A percentile compares a stretch with the other conserved stretches of the same genome.
Evolutionary conservation across 257 asterid species (phyloP).

Genomic region (Solanum stenotomum): DNA sequence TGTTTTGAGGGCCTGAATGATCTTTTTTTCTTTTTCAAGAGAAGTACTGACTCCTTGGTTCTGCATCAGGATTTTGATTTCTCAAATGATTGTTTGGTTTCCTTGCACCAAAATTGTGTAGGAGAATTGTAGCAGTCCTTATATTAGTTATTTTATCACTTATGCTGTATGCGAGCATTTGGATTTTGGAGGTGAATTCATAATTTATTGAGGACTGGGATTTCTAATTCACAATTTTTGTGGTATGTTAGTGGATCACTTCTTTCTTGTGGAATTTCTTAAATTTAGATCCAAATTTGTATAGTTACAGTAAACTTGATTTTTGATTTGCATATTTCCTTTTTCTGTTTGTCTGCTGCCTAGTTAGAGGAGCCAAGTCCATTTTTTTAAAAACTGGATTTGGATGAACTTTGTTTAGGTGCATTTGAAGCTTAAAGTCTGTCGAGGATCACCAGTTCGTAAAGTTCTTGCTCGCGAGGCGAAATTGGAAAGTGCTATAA

Average conservation of each 20-base stretch:
- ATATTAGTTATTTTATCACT: not conserved
- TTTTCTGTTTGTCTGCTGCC: not conserved
- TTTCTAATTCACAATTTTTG: not conserved
- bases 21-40: not conserved
- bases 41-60: not conserved
- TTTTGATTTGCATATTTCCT: not conserved
- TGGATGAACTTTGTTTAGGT: constrained; percentile 32
- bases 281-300: not conserved
- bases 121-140: not conserved
- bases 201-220: not conserved
- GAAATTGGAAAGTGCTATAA: constrained; percentile 44
- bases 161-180: not conserved
- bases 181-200: not conserved
- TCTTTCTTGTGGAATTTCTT: not conserved
- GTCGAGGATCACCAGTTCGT: constrained; percentile 68
- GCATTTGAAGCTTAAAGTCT: constrained; percentile 78
- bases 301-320: not conserved
- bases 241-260: not conserved
- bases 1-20: not conserved
- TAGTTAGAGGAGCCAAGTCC: not conserved
- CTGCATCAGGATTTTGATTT: not conserved
- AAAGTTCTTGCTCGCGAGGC: constrained; percentile 57
- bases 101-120: not conserved
- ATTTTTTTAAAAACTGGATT: not conserved
- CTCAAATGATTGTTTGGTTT: not conserved